Evolutionary conservation across 306 rosid genomes (phyloP), one percentile per base, ranked within the genome.

Genomic region (Hippophae rhamnoides): DNA sequence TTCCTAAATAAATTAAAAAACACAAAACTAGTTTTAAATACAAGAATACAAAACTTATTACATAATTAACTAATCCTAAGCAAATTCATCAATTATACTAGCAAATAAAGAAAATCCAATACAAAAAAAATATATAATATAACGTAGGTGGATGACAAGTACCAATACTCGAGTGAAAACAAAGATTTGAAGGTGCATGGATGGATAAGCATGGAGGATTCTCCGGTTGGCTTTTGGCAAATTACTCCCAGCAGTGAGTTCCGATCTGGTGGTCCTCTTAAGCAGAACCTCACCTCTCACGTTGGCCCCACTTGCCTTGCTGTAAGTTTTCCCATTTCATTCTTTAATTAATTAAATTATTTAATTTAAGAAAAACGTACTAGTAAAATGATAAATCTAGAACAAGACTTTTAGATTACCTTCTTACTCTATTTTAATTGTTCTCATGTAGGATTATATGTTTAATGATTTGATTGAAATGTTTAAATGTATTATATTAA

Each of bases 71-170:
- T 18, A 18, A 18, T 18, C 23, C 23, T 18, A 18, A 18, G 23
- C 23, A 18, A 18, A 18, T 18, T 18, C 23, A 18, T 0, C 23
- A 18, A 18, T 18, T 18, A 18, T 5, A 31, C 38, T 31, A 31
- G 3, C 38, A 31, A 31, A 46, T 8, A 46, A 46, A 2, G 12
- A 2, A 12, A 46, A 7, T 12, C 9, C 49, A 46, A 0, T 3
- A 46, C 9, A 8, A 7, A 8, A 6, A 46, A 18, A 0, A 18
- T 18, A 18, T 46, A 53, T 43, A 43, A 26, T 10, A 27, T 10
- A n/a, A 9, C 14, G 54, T 25, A 78, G 83, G 83, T 78, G 73
- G 83, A 78, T 58, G 83, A 78, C 57, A 78, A 78, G 51, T 78
- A 78, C 45, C 71, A 78, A 23, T 74, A 78, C 54, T 78, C 83